Base-by-base conservation (phyloP, 768 basidiomycete species). In the Boletellus sp. region DNA sequence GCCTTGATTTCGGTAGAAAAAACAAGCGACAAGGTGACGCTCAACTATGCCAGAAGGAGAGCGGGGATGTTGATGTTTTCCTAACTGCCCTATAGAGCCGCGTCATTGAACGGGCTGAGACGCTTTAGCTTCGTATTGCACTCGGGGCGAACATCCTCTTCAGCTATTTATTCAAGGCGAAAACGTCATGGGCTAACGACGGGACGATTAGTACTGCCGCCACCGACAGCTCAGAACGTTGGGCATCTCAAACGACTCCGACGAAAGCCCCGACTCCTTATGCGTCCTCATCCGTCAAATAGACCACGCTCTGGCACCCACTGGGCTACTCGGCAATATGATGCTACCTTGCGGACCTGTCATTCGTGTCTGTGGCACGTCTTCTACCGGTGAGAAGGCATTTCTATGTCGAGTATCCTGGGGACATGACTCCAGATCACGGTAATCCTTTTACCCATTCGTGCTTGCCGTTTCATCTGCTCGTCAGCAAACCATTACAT, bases 351-450 rank as follows among this genome's bases (percentile, higher is more conserved):
- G 72, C 23, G 85, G 87, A 19, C 95, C 95, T 13, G 77, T 94
- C 4, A 74, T 98, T 50, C 77, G 93, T 45, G 85, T 99, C 42
- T 97, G 83, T 66, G 96, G 95, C 13, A 71, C 83, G 12, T 90
- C 92, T 2, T 87, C 90, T 5, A 64, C 70, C 2, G 89, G 91
- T 13, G 74, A 82, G 66, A 87, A 83, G 62, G 80, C 91, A 99
- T 69, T 84, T 94, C 67, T 95, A 81, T 65, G 78, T 95, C 40
- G 87, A 92, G 57, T 99, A 95, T 71, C 58, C 66, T 19, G 87
- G 82, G 1, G 77, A 77, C 26, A 66, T 94, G 62, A 77, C 78
- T 39, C 82, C 83, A 0, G 75, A 73, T 23, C 66, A 78, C 55
- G 88, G 91, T 89, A 58, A 60, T 63, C 64, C 2, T 4, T 2